Evolutionary conservation across 768 basidiomycete genomes (phyloP).

Genomic region (Kwoniella sp.): DNA sequence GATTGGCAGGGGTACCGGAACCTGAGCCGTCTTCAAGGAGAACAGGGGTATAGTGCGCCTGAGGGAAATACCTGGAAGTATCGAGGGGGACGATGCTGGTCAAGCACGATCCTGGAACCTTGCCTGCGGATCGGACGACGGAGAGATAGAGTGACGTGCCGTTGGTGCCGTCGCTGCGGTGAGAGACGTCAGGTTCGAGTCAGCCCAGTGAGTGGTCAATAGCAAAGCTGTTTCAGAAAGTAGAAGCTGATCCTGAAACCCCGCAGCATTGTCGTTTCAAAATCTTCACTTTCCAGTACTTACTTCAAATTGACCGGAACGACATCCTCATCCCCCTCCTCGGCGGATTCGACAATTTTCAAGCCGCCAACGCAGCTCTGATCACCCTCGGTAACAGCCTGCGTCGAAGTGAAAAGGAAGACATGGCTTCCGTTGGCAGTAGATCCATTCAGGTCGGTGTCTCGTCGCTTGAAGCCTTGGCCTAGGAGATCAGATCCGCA

Average conservation of each 20-base stretch:
- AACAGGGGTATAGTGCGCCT: background rate
- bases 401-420: background rate
- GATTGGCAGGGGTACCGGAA: background rate
- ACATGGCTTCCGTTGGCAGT: conserved; percentile 1
- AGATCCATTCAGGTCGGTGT: background rate
- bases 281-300: too few relatives aligned
- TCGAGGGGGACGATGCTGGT: conserved; percentile 14
- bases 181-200: too few relatives aligned
- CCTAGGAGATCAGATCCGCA: conserved; percentile 1
- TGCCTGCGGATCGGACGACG: background rate
- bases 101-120: conserved; percentile 1
- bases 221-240: too few relatives aligned
- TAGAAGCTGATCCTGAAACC: too few relatives aligned
- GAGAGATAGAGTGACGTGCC: background rate
- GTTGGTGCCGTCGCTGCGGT: conserved; percentile 2
- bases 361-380: background rate
- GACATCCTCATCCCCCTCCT: background rate
- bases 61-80: background rate
- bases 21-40: background rate
- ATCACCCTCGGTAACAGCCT: background rate
- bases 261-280: too few relatives aligned
- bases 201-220: too few relatives aligned
- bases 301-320: background rate
- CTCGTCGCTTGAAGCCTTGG: conserved; percentile 4
- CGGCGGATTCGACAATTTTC: background rate